Base-by-base conservation (phyloP, 257 asterid species). In the Solanum chmielewskii region DNA sequence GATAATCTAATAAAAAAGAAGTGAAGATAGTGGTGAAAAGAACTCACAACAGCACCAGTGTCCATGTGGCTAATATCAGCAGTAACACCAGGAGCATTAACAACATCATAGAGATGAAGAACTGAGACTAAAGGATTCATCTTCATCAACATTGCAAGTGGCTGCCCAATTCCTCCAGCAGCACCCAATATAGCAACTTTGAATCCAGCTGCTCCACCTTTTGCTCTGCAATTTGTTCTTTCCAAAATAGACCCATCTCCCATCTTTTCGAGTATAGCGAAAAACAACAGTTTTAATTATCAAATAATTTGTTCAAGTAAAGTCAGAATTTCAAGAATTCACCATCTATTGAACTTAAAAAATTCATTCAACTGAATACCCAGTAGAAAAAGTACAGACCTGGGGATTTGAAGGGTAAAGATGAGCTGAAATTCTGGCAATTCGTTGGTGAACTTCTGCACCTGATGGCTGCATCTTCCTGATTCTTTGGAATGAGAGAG, bases 21-120 rank as follows among this genome's bases (percentile, higher is more conserved):
- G 35, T 47, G 85, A 47, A 49, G 85, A 56, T 31, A 4, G 6
- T 49, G 7, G 27, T 6, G 69, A 49, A 31, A 81, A 81, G 23
- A 11, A 86, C 96, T 86, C 88, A 94, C 98, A 89, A 95, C 98
- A 74, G 99, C 99, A 71, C 98, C 97, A 31, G 99, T 95, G 86
- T 96, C 99, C 98, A 96, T 96, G 91, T 96, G 99, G 88, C 99
- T 94, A 69, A 96, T 88, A 88, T 96, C 99, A 89, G 98, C 99
- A 71, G 98, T 95, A 78, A 96, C 99, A 42, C 99, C 99, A 41
- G 98, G 99, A 84, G 98, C 49, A 76, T 96, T 96, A 52, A 96
- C 99, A 73, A 96, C 99, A 88, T 96, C 99, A 83, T 96, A 96
- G 21, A 96, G 99, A 89, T 96, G 99, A 60, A 96, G 95, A 83